phyloP scores from a whole-genome alignment of 371 early-diverging fungal species.

The Actinomortierella ambigua region DNA sequence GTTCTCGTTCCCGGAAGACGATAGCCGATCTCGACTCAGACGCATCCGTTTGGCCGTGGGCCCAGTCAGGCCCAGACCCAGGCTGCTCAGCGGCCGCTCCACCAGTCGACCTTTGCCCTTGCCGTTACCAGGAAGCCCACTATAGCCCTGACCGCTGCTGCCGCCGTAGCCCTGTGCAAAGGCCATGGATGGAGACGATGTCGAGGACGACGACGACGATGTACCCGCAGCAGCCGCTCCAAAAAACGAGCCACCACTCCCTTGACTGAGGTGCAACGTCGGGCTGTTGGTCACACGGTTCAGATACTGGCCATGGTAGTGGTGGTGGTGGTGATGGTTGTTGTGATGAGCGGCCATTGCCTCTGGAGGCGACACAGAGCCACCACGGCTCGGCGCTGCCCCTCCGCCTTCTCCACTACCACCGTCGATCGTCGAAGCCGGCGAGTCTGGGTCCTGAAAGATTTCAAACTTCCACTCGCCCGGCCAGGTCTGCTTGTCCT shows the following conservation, averaged over 20 bases:
- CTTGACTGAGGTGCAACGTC: too few species aligned
- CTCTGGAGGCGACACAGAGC: too few species aligned
- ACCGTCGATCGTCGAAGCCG: conserved; percentile 4
- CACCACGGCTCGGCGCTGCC: not conserved
- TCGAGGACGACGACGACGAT: too few species aligned
- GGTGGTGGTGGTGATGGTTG: not conserved
- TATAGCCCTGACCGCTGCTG: too few species aligned
- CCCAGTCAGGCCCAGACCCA: conserved; percentile 3
- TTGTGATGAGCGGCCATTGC: too few species aligned
- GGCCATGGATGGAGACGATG: too few species aligned
- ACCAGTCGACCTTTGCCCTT: conserved; percentile 29
- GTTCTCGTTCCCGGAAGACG: not conserved
- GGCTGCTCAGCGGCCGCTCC: conserved; percentile 18
- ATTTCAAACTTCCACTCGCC: conserved; percentile 46
- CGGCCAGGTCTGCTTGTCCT: conserved; percentile 40
- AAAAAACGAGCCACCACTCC: too few species aligned
- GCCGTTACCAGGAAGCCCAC: not conserved
- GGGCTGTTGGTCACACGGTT: conserved; percentile 1
- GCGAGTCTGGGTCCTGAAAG: conserved; percentile 28
- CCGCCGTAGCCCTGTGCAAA: too few species aligned
- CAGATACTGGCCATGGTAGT: too few species aligned
- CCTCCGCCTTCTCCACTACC: not conserved
- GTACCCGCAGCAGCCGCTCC: too few species aligned
- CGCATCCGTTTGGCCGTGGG: conserved; percentile 24
- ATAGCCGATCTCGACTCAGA: conserved; percentile 12